Conservation (phyloP, 768 basidiomycete genomes). For the Collybia sp. region DNA sequence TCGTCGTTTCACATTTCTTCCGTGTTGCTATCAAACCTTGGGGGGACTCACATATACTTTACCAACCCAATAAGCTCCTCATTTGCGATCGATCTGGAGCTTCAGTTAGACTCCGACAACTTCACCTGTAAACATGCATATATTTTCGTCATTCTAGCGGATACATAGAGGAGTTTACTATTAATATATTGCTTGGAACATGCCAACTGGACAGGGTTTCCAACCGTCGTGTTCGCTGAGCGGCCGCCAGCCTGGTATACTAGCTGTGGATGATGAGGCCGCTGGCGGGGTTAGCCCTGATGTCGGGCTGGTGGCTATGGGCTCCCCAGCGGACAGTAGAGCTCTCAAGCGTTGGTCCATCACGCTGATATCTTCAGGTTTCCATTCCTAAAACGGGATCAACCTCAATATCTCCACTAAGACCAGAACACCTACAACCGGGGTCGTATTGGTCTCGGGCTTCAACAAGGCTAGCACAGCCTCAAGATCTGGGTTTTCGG, state of each 20-base stretch:
- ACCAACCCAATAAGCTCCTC: too few relatives aligned
- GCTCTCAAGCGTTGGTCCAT: conserved; percentile 52
- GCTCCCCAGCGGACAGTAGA: conserved; percentile 20
- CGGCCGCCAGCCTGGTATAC: conserved; percentile 49
- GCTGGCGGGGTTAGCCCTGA: neutral
- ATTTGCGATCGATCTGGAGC: too few relatives aligned
- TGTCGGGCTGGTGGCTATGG: neutral
- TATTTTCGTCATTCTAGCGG: too few relatives aligned
- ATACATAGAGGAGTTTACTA: neutral
- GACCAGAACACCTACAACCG: conserved; percentile 8
- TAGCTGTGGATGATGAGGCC: conserved; percentile 1
- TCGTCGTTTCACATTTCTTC: too few relatives aligned
- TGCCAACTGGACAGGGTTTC: conserved; percentile 68
- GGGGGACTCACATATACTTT: too few relatives aligned
- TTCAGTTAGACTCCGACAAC: too few relatives aligned
- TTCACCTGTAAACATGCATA: too few relatives aligned
- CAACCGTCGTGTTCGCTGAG: conserved; percentile 41
- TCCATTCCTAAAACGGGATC: conserved; percentile 40
- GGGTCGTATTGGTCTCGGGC: conserved; percentile 8
- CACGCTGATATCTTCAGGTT: conserved; percentile 38
- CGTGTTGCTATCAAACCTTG: too few relatives aligned
- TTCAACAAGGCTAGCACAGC: conserved; percentile 15
- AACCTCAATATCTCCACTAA: neutral
- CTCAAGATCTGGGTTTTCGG: conserved; percentile 28
- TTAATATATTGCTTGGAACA: conserved; percentile 21